Evolutionary conservation across 2,329 filamentous ascomycete genomes (phyloP), one percentile per base, ranked within the genome.

Genomic region (Fusarium sacchari): DNA sequence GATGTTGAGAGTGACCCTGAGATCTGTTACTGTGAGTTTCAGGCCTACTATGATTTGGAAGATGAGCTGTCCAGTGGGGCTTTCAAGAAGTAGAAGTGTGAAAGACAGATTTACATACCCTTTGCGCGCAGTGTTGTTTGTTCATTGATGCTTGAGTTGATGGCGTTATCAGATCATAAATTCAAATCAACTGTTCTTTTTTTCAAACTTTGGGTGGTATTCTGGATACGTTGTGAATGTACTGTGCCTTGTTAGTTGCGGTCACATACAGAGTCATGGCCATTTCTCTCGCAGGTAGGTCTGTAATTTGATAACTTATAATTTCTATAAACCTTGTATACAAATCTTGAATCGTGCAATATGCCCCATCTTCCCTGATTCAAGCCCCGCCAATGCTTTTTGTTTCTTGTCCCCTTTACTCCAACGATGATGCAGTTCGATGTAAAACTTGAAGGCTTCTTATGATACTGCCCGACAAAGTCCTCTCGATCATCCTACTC

Each of bases 31-130:
- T 76, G 75, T 10, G 76, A 78, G 49, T 78, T 78, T 32, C 76
- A 78, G 53, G 76, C 76, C 18, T 78, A 78, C 9, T 78, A 78
- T 28, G 76, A 78, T n/a, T 39, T 77, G 46, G 76, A 78, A 32
- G 73, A 76, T 39, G 72, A 77, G 44, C 3, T 78, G 15, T 70
- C 67, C 1, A 71, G 74, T 6, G 76, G 76, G 4, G 68, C 56
- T 6, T 78, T 78, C 8, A 78, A 77, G 49, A 76, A 76, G 3
- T 77, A 64, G 62, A 15, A 6, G 10, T 3, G n/a, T 10, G 13
- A 7, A 22, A 28, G 7, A 5, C 20, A 14, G 9, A 5, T 12
- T 7, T 15, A n/a, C 0, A 14, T 15, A 9, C 9, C 2, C 8
- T 30, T 47, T 2, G 9, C 17, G 5, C 17, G 17, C 24, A 26